Percentiles rank a stretch among this genome's conserved stretches.
phyloP scores from a whole-genome alignment of 345 rosid species.

The Isatis tinctoria region DNA sequence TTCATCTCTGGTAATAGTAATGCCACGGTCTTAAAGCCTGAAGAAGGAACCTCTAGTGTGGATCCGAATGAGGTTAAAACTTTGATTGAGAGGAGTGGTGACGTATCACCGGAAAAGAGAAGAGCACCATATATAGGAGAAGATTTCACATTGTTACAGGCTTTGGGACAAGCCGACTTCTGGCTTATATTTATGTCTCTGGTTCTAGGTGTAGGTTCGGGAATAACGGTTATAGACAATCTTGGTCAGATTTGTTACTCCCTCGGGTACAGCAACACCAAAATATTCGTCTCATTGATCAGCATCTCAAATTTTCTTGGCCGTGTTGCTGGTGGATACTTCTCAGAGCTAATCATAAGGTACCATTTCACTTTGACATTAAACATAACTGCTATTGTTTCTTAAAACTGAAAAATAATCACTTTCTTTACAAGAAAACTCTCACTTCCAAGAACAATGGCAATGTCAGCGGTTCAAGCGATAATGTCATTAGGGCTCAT shows the following conservation, averaged over 20 bases:
- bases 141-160: conserved; percentile 71
- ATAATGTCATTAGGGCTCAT: conserved; percentile 60
- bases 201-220: conserved; percentile 70
- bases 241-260: conserved; percentile 78
- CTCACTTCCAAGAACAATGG: conserved; percentile 59
- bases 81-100: conserved; percentile 65
- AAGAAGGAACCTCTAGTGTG: conserved; percentile 28
- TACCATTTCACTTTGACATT: neutral
- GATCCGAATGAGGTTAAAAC: conserved; percentile 32
- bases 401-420: neutral
- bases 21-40: conserved; percentile 34
- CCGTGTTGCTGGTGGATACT: conserved; percentile 87
- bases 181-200: conserved; percentile 75
- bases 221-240: conserved; percentile 80
- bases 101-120: conserved; percentile 44
- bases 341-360: conserved; percentile 77
- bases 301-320: conserved; percentile 94
- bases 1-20: conserved; percentile 28
- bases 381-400: neutral
- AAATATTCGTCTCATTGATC: conserved; percentile 70
- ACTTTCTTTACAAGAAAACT: conserved; percentile 35
- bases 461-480: conserved; percentile 58
- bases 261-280: conserved; percentile 51
- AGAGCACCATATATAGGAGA: conserved; percentile 71
- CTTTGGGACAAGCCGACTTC: conserved; percentile 63